Evolutionary conservation across 768 basidiomycete species (phyloP), one percentile per base, ranked within the genome.

Genomic region (Lactarius hengduanensis): DNA sequence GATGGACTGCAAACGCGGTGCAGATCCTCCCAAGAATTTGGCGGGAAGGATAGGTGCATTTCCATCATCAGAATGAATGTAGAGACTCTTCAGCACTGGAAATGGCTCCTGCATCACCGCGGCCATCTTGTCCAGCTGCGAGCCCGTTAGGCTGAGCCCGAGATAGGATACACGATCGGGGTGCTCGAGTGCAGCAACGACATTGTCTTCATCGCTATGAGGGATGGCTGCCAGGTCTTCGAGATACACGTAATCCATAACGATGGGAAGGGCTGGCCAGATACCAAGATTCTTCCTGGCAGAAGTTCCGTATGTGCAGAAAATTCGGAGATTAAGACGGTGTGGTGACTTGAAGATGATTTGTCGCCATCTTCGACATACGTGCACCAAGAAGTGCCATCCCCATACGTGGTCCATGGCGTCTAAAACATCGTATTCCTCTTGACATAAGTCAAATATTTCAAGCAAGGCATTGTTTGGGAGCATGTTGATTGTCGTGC

Each of bases 211-310:
- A 13, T 38, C 11, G 11, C 5, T n/a, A n/a, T n/a, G n/a, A n/a
- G n/a, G n/a, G n/a, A n/a, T n/a, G n/a, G n/a, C n/a, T n/a, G n/a
- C n/a, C n/a, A n/a, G n/a, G n/a, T n/a, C n/a, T n/a, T n/a, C n/a
- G n/a, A n/a, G n/a, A n/a, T n/a, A n/a, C n/a, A n/a, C 2, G 36
- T 1, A 1, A 34, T 34, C 9, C 2, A 0, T 0, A 4, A 50
- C 47, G 11, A 50, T 50, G 4, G 47, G 47, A 50, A 50, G 4
- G 1, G n/a, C 11, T 22, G 47, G 47, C 47, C 47, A 50, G 47
- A 22, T 50, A 22, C 10, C 22, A 4, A 50, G 47, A 4, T n/a
- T 4, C 47, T 22, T 22, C 11, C 11, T 50, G 10, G 26, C n/a
- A 22, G 22, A 22, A 22, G 47, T 50, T 22, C 22, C 9, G 1